phyloP scores from a whole-genome alignment of 441 rosid genomes.

The Bocquillonia castaneifolia region DNA sequence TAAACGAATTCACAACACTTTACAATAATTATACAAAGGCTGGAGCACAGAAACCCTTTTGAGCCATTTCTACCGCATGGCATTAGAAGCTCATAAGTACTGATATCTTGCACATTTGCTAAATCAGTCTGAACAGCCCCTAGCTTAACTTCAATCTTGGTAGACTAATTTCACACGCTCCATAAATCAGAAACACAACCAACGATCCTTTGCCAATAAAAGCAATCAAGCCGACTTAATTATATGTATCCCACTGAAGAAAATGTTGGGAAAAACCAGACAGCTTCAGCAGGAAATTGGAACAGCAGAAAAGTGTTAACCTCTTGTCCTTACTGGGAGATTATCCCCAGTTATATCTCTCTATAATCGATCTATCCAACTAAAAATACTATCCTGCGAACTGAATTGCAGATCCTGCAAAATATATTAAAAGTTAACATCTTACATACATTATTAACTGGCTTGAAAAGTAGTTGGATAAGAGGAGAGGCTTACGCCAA shows the following conservation, averaged over 20 bases:
- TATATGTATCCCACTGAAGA: constrained; percentile 7
- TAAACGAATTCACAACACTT: too few species aligned
- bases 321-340: neutral
- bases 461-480: neutral
- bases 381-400: constrained; percentile 66
- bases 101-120: neutral
- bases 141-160: neutral
- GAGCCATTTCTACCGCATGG: neutral
- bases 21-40: too few species aligned
- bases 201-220: neutral
- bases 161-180: neutral
- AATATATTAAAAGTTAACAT: neutral
- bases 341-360: constrained; percentile 3
- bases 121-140: neutral
- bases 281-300: constrained; percentile 4
- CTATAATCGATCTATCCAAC: constrained; percentile 59
- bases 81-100: neutral
- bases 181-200: neutral
- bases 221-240: constrained; percentile 5
- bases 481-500: constrained; percentile 47
- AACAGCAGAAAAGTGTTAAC: constrained; percentile 1
- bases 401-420: constrained; percentile 58
- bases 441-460: neutral
- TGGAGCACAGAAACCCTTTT: neutral
- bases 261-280: constrained; percentile 9